Base-by-base conservation (phyloP, 768 basidiomycete genomes). In the Boletus reticulatus region DNA sequence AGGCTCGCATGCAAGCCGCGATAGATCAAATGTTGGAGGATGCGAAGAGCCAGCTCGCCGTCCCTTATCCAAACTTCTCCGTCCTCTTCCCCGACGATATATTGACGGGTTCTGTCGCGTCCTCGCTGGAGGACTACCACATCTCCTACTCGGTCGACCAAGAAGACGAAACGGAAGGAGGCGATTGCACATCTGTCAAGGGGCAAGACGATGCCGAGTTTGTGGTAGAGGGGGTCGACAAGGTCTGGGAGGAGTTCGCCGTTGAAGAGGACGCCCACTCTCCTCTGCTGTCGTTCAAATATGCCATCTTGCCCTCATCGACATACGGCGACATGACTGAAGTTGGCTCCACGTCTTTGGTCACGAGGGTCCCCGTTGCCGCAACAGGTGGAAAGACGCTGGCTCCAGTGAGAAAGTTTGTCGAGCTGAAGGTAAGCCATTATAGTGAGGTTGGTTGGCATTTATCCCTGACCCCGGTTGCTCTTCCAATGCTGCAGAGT, bases 1-100 rank as follows among this genome's bases (percentile, higher is more conserved):
- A 59, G 16, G 43, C 50, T 10, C 42, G 56, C 2, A 62, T 52
- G 11, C 56, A 62, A 13, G 52, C 58, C 4, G 52, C 36, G 3
- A 47, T 58, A 20, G 50, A 61, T 13, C 50, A 29, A 5, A 7
- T 22, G 3, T 36, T 62, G 46, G 56, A 48, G 36, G 22, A 22
- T 22, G 22, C 22, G 22, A 22, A 3, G 22, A 22, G 22, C 1
- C 22, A 22, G 22, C 22, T 22, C 22, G 22, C 22, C 22, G 22
- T 22, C 22, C 22, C 22, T 22, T 22, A 2, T 22, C 22, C 22
- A 22, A 22, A 22, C 22, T 22, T 22, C 22, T 22, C 22, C 22
- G 22, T 22, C 22, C 22, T 22, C 22, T 38, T 62, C 31, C 55
- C 57, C 24, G 53, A 59, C 8, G 57, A 59, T 11, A 56, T 61